Conservation (phyloP, 2,329 filamentous ascomycete species). For the Pseudogymnoascus sp. region DNA sequence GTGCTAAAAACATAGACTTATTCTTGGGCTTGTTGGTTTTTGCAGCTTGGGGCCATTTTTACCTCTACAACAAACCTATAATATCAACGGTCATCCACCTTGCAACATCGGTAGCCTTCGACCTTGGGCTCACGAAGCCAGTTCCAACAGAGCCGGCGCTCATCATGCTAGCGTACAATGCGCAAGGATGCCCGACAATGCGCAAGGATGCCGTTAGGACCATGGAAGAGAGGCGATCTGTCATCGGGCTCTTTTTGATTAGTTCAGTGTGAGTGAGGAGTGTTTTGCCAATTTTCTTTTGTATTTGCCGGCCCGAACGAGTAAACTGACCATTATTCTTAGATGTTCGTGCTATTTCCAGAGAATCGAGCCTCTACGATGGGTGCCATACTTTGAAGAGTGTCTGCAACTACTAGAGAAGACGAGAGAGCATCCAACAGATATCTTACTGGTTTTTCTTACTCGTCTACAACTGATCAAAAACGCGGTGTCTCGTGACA, state of each 20-base stretch:
- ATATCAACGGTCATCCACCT: slow-evolving; percentile 12
- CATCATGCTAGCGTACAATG: background rate
- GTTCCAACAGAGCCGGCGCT: slow-evolving; percentile 13
- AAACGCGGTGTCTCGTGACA: background rate
- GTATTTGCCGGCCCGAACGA: background rate
- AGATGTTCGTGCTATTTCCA: slow-evolving; percentile 14
- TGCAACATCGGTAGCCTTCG: slow-evolving; percentile 14
- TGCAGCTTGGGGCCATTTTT: background rate
- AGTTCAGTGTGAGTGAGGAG: slow-evolving; percentile 11
- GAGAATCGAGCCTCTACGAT: slow-evolving; percentile 13
- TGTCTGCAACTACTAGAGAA: slow-evolving; percentile 11
- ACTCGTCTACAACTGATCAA: background rate
- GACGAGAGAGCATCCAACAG: slow-evolving; percentile 12
- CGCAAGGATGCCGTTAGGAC: slow-evolving; percentile 10
- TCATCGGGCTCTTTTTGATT: slow-evolving; percentile 11
- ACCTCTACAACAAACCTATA: slow-evolving; percentile 2
- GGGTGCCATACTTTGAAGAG: slow-evolving; percentile 14
- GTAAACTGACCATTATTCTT: background rate
- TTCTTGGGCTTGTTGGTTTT: background rate
- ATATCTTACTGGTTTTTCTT: slow-evolving; percentile 8
- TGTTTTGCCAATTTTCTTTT: background rate
- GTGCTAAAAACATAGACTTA: background rate
- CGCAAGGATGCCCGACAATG: background rate
- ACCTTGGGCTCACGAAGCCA: slow-evolving; percentile 16
- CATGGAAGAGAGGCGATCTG: slow-evolving; percentile 13